Evolutionary conservation across 352 stramenopile genomes (phyloP).

Genomic region (Thalassiosira livingstoniorum): DNA sequence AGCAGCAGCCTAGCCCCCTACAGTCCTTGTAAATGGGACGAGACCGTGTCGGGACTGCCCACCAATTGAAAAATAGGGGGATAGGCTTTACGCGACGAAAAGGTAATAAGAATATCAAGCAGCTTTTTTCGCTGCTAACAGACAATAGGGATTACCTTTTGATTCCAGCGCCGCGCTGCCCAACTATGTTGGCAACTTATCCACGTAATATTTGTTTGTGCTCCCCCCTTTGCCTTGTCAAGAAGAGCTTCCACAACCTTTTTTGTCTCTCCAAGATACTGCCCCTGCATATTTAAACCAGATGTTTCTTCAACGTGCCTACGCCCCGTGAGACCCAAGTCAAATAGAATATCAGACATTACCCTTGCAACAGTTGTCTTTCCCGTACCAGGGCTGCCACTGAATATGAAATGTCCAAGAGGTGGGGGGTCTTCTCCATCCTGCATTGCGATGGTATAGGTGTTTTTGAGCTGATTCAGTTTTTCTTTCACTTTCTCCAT

Average conservation of each 20-base stretch:
- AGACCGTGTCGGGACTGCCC: too few species aligned
- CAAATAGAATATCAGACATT: background rate
- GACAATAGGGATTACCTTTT: too few species aligned
- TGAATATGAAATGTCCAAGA: conserved; percentile 83
- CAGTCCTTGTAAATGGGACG: too few species aligned
- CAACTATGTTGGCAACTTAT: too few species aligned
- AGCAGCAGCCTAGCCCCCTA: too few species aligned
- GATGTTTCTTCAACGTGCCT: conserved; percentile 41
- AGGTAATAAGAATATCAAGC: too few species aligned
- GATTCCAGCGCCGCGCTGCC: too few species aligned
- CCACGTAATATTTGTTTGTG: too few species aligned
- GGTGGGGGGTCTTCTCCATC: conserved; percentile 50
- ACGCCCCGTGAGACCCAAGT: background rate
- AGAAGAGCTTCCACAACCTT: conserved; percentile 88
- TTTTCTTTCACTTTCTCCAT: conserved; percentile 61
- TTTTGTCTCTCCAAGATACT: conserved; percentile 90
- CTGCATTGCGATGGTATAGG: conserved; percentile 38
- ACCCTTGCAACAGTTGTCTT: conserved; percentile 38
- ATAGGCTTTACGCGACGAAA: too few species aligned
- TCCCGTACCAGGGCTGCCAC: conserved; percentile 86
- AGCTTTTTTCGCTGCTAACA: too few species aligned
- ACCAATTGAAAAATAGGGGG: too few species aligned
- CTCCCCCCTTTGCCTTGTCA: conserved; percentile 86
- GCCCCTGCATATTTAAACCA: conserved; percentile 64
- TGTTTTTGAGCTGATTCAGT: conserved; percentile 51